Percentiles rank a stretch among this genome's conserved stretches.
Evolutionary conservation across 257 asterid genomes (phyloP).

Genomic region (Osmanthus fragrans): DNA sequence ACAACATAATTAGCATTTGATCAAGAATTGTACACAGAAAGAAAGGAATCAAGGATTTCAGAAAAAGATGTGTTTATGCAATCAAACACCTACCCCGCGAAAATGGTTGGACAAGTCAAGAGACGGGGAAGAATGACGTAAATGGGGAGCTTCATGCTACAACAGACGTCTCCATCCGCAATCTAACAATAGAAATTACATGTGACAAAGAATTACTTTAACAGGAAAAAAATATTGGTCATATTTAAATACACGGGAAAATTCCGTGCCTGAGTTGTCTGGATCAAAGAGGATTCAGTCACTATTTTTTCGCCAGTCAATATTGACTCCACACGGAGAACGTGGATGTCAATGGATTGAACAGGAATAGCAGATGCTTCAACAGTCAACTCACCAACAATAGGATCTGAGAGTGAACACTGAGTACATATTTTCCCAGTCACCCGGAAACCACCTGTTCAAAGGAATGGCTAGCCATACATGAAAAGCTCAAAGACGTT

Average conservation of each 20-base stretch:
- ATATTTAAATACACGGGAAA: conserved; percentile 20
- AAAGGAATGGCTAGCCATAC: conserved; percentile 17
- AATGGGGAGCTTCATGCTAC: conserved; percentile 68
- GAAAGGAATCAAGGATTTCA: background rate
- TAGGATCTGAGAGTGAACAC: conserved; percentile 67
- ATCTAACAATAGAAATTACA: conserved; percentile 45
- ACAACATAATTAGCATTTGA: background rate
- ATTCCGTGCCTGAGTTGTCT: conserved; percentile 78
- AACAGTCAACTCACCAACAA: conserved; percentile 74
- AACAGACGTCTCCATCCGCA: conserved; percentile 81
- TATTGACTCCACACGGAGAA: conserved; percentile 81
- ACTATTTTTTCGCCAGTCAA: conserved; percentile 79
- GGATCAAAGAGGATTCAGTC: conserved; percentile 70
- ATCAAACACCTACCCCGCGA: conserved; percentile 66
- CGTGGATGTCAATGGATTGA: conserved; percentile 73
- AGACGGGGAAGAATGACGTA: conserved; percentile 78
- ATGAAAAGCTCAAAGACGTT: conserved; percentile 20
- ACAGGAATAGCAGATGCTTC: conserved; percentile 74
- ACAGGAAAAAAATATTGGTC: background rate
- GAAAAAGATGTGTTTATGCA: conserved; percentile 12
- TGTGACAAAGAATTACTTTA: conserved; percentile 15
- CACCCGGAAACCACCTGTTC: conserved; percentile 75
- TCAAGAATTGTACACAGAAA: conserved; percentile 8
- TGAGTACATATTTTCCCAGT: conserved; percentile 75
- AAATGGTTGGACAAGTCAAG: conserved; percentile 78